Evolutionary conservation across 495 filamentous ascomycete genomes (phyloP), one percentile per base, ranked within the genome.

Genomic region (Xylaria scruposa): DNA sequence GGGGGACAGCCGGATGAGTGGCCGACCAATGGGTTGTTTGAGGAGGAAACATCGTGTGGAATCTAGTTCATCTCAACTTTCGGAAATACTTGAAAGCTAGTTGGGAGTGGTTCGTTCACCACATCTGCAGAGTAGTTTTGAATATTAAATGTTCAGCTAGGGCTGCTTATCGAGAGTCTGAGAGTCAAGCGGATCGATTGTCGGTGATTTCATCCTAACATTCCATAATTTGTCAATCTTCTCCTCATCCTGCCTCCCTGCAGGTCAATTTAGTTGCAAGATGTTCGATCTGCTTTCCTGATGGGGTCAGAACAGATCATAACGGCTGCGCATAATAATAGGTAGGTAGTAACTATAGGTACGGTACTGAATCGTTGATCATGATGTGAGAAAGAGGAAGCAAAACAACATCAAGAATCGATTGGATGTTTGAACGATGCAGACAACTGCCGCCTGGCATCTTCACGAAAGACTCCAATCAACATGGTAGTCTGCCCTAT

Each of bases 221-320:
- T 69, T 60, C 54, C 67, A 29, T 2, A 42, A 24, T 24, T 44
- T 47, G 67, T 54, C 54, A 54, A 69, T 69, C 67, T 60, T 61
- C 53, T 49, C 44, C 53, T 42, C 51, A 38, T 59, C 24, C 29
- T 49, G 40, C 36, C 67, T 44, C 24, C 54, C 38, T 44, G 33
- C 49, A 33, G 49, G 19, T 19, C 13, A 26, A 44, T 63, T 12
- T 42, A 49, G 19, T 60, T 44, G 51, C 21, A n/a, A 58, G 66
- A 68, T 58, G 46, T 21, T 17, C 67, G 67, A 69, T 69, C 53
- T 69, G 56, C 53, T 42, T 69, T 59, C 67, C 67, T 61, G 15
- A 59, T 61, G 17, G 53, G 21, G 54, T n/a, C 67, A 69, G 51
- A 38, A 67, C 26, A 53, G 49, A 67, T 56, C 36, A 36, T 5